Evolutionary conservation across 352 stramenopile species (phyloP).

Genomic region (Phytophthora pseudosyringae): DNA sequence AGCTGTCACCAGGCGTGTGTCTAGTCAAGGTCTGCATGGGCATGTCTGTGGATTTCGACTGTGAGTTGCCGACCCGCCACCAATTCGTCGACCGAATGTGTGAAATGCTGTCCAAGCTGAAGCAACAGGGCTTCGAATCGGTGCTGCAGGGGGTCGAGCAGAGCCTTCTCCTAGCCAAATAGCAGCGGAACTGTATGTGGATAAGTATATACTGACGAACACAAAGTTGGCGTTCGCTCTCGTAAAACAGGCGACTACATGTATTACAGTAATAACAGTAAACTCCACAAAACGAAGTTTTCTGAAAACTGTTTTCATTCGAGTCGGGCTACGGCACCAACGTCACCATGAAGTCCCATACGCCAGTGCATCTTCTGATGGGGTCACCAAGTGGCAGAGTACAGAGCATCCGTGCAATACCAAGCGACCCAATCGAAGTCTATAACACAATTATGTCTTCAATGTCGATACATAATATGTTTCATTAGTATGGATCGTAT

Average conservation of each 20-base stretch:
- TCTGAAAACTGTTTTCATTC: too few species aligned
- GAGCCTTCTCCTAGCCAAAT: not conserved
- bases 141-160: constrained; percentile 1
- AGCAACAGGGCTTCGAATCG: constrained; percentile 9
- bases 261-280: too few species aligned
- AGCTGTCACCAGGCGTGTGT: not conserved
- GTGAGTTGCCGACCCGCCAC: not conserved
- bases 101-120: not conserved
- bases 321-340: not conserved
- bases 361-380: constrained; percentile 2
- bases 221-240: not conserved
- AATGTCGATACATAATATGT: too few species aligned
- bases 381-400: not conserved
- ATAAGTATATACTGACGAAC: too few species aligned
- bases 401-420: too few species aligned
- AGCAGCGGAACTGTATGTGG: not conserved
- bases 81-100: constrained; percentile 1
- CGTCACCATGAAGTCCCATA: constrained; percentile 1
- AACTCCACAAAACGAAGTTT: not conserved
- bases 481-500: too few species aligned
- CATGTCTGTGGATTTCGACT: constrained; percentile 1
- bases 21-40: constrained; percentile 11
- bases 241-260: not conserved
- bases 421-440: too few species aligned
- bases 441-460: too few species aligned